A percentile compares a stretch with the other conserved stretches of the same genome.
Evolutionary conservation across 169 alveolate species (phyloP).

Genomic region (Blepharisma undulans): DNA sequence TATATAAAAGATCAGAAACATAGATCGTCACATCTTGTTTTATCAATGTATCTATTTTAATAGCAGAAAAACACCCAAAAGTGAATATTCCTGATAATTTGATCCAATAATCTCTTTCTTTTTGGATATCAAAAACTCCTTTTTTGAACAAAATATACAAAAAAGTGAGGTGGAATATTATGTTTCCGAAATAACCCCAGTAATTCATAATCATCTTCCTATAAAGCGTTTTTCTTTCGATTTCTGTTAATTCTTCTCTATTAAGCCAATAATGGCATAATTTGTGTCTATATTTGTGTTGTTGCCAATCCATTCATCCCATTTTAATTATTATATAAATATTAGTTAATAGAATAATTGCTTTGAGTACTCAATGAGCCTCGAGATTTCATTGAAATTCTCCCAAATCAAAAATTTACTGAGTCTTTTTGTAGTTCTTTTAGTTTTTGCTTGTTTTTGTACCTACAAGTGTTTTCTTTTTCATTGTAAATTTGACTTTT

Average conservation of each 20-base stretch:
- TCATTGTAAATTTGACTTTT: neutral
- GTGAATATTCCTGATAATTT: neutral
- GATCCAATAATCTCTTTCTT: neutral
- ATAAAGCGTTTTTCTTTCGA: neutral
- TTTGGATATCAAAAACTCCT: neutral
- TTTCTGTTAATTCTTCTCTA: neutral
- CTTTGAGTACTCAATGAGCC: neutral
- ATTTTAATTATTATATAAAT: neutral
- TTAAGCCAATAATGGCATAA: neutral
- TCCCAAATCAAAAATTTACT: neutral
- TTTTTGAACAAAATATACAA: neutral
- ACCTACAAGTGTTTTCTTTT: neutral
- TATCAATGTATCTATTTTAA: neutral
- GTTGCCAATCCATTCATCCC: slow-evolving; percentile 1
- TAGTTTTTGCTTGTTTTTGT: neutral
- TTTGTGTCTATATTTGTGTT: neutral
- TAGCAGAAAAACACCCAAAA: neutral
- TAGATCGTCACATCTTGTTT: neutral
- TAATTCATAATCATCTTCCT: neutral
- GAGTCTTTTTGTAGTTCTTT: neutral
- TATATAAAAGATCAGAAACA: neutral
- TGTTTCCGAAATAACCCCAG: neutral
- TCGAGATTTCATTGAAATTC: neutral
- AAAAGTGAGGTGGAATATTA: neutral
- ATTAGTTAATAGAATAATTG: neutral